phyloP scores from a whole-genome alignment of 179 eudicot species.

The Beta lomatogona region DNA sequence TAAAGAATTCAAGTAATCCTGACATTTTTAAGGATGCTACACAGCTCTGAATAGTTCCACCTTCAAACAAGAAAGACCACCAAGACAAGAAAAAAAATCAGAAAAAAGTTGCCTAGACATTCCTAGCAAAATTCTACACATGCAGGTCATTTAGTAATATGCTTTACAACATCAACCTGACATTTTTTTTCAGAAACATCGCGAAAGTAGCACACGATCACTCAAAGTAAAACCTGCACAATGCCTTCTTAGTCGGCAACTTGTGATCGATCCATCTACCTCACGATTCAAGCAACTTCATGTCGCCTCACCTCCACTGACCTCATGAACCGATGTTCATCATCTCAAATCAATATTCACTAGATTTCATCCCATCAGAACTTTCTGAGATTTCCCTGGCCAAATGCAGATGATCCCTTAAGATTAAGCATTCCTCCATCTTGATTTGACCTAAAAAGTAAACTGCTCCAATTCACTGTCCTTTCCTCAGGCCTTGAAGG shows the following conservation, averaged over 20 bases:
- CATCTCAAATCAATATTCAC: slow-evolving; percentile 14
- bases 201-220: slow-evolving; percentile 5
- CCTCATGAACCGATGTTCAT: neutral
- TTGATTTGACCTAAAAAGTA: slow-evolving; percentile 53
- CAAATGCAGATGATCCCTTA: slow-evolving; percentile 44
- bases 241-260: neutral
- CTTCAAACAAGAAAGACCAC: slow-evolving; percentile 2
- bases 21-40: slow-evolving; percentile 21
- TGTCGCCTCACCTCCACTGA: too few relatives aligned
- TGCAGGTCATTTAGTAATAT: slow-evolving; percentile 18
- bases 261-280: slow-evolving; percentile 1
- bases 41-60: slow-evolving; percentile 19
- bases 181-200: neutral
- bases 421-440: slow-evolving; percentile 49
- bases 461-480: slow-evolving; percentile 66
- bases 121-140: slow-evolving; percentile 39
- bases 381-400: slow-evolving; percentile 52
- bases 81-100: neutral
- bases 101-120: slow-evolving; percentile 3
- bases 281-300: slow-evolving; percentile 9
- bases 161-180: slow-evolving; percentile 17
- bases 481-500: slow-evolving; percentile 57
- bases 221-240: neutral
- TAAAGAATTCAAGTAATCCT: slow-evolving; percentile 19
- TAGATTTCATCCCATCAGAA: slow-evolving; percentile 26